Evolutionary conservation across 495 filamentous ascomycete genomes (phyloP), one percentile per base, ranked within the genome.

Genomic region (Aspergillus wentii): DNA sequence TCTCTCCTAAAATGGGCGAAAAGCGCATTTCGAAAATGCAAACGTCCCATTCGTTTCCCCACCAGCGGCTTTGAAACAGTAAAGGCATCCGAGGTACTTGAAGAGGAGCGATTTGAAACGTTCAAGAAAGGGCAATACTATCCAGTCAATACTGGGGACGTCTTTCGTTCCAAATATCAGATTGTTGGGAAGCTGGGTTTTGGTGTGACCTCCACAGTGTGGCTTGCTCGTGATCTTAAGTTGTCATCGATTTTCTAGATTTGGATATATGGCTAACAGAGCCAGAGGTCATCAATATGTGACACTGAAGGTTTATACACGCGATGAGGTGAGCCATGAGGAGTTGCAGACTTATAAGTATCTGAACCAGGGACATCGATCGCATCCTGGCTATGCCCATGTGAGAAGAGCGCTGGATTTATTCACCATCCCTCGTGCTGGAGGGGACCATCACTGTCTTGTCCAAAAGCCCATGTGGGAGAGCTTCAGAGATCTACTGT

Each of bases 181-280:
- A 52, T 78, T 30, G 35, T 78, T 9, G 64, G 66, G 14, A 81
- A 81, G 49, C 65, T 79, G 23, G 75, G 77, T 5, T 79, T 64
- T 47, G 75, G 76, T 26, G 43, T 55, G 11, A 61, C 49, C 30
- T 79, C 73, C 5, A 79, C 75, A 1, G 72, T 69, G 19, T 79
- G 74, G 71, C 64, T 80, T 17, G 67, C 64, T 34, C 61, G 62
- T 19, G 74, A 76, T 61, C 57, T 78, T 33, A 49, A 58, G 66
- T 66, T 58, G 47, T 29, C 26, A 6, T 29, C 26, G 10, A n/a
- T n/a, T 29, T n/a, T 6, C 14, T 9, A 6, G 4, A 64, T 59
- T 15, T 46, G 14, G 16, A 41, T 34, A 17, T 51, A 48, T 42
- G 36, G n/a, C 41, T 48, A 15, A 57, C 10, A 35, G 11, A 37